Evolutionary conservation across 768 basidiomycete genomes (phyloP).

Genomic region (Amanita subjunquillea): DNA sequence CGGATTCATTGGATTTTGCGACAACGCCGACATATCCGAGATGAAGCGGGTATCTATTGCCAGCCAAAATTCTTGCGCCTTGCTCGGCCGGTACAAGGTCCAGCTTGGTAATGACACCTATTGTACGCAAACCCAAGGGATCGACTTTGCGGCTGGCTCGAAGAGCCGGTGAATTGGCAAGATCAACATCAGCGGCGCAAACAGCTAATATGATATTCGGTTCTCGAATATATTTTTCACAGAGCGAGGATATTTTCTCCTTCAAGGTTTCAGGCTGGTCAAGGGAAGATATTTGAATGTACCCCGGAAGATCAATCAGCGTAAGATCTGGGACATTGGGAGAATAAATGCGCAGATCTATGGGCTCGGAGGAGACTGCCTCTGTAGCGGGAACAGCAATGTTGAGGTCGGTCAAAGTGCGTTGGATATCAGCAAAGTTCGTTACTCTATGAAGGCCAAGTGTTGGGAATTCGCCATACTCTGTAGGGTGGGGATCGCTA

Average conservation of each 20-base stretch:
- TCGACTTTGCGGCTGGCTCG: slow-evolving; percentile 91
- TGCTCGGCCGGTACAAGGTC: slow-evolving; percentile 84
- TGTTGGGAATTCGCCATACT: slow-evolving; percentile 92
- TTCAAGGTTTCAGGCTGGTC: slow-evolving; percentile 94
- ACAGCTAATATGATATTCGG: slow-evolving; percentile 99
- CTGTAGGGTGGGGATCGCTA: slow-evolving; percentile 40
- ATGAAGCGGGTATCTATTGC: slow-evolving; percentile 93
- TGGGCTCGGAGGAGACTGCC: slow-evolving; percentile 89
- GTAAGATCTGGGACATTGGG: slow-evolving; percentile 95
- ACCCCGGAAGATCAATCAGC: slow-evolving; percentile 94
- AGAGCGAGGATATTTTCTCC: slow-evolving; percentile 81
- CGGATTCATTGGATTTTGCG: slow-evolving; percentile 54
- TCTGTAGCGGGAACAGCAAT: slow-evolving; percentile 84
- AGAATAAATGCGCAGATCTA: slow-evolving; percentile 94
- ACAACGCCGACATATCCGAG: slow-evolving; percentile 97
- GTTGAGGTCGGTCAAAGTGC: slow-evolving; percentile 90
- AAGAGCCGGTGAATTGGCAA: slow-evolving; percentile 95
- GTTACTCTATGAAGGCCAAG: slow-evolving; percentile 85
- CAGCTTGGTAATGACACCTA: slow-evolving; percentile 99
- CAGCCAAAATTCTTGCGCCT: slow-evolving; percentile 72
- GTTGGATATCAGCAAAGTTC: slow-evolving; percentile 87
- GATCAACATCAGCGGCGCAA: slow-evolving; percentile 96
- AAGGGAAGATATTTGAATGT: slow-evolving; percentile 88
- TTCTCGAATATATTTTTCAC: slow-evolving; percentile 97
- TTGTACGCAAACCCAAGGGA: slow-evolving; percentile 88